Base-by-base conservation (phyloP, 371 early-diverging fungal genomes). In the Circinella minor region DNA sequence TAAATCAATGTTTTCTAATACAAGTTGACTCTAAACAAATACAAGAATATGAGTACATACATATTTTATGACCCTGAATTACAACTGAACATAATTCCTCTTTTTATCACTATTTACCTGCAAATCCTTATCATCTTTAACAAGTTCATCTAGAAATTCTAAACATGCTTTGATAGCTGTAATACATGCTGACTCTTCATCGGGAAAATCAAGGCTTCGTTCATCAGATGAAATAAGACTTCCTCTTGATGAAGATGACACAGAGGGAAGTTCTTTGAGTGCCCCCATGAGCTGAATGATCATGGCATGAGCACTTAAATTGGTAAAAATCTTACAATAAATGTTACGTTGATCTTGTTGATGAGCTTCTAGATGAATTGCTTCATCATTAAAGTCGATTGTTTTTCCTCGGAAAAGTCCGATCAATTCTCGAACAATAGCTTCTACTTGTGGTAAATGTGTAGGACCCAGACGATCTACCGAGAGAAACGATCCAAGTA, bases 1-100 rank as follows among this genome's bases (percentile, higher is more conserved):
- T 17, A 85, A 39, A 57, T 88, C 86, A 9, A 88, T 71, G 36
- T 88, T 71, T n/a, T 64, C 18, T 11, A 82, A 55, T 8, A 82
- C 74, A 61, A 82, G 71, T 36, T 66, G 62, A 34, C 74, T 70
- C 73, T 82, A 69, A 59, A 57, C 9, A n/a, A 1, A 55, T 63
- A 36, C 34, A 43, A n/a, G 6, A 13, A 61, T 17, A 70, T 27
- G 43, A 43, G 43, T 9, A 51, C 34, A n/a, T 57, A 10, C 10
- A 14, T 20, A n/a, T 20, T 59, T 13, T 27, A n/a, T 14, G 7
- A 38, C 1, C 5, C 13, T n/a, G 11, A 64, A 55, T 36, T 18
- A 15, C 51, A 6, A 11, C 39, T 27, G 27, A 2, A 27, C 2
- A 27, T 27, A 27, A 27, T 27, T 27, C 27, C 27, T 27, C 27